Evolutionary conservation across 148 eudicot genomes (phyloP).

Genomic region (Chenopodium suecicum): DNA sequence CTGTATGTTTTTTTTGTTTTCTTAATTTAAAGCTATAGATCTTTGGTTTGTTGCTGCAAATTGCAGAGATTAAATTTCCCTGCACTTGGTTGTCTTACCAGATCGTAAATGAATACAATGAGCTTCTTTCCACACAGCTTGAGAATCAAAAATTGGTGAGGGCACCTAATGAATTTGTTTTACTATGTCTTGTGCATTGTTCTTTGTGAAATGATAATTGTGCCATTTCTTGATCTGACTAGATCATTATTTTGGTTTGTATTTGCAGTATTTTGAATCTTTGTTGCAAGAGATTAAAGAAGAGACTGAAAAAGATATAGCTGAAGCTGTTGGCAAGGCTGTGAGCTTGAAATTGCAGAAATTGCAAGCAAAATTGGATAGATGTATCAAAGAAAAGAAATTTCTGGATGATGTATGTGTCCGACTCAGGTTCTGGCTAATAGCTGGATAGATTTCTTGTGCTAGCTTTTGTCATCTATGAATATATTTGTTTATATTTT

Average conservation of each 20-base stretch:
- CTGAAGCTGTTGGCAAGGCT: conserved; percentile 63
- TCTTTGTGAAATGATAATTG: neutral
- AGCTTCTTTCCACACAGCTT: conserved; percentile 86
- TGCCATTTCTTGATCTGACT: neutral
- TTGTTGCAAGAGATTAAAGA: conserved; percentile 70
- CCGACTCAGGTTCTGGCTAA: neutral
- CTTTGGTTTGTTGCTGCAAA: neutral
- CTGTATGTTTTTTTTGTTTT: conserved; percentile 39
- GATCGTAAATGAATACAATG: conserved; percentile 87
- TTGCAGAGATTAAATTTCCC: neutral
- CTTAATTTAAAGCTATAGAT: neutral
- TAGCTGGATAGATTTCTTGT: conserved; percentile 1
- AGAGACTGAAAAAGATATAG: conserved; percentile 62
- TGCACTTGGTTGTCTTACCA: conserved; percentile 29
- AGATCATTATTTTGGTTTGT: conserved; percentile 15
- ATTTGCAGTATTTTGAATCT: conserved; percentile 74
- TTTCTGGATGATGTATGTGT: conserved; percentile 75
- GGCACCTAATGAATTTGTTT: neutral
- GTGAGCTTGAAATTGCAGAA: conserved; percentile 59
- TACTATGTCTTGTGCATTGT: neutral
- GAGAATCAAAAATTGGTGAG: conserved; percentile 83
- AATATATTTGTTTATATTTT: neutral
- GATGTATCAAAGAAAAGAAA: conserved; percentile 62
- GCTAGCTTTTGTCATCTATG: neutral
- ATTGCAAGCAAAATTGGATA: conserved; percentile 70